A percentile compares a stretch with the other conserved stretches of the same genome.
These are phyloP conservation scores for Lachnellula cervina DNA, from an alignment of 2,329 filamentous ascomycete genomes.

Conservation along the genomic window DNA sequence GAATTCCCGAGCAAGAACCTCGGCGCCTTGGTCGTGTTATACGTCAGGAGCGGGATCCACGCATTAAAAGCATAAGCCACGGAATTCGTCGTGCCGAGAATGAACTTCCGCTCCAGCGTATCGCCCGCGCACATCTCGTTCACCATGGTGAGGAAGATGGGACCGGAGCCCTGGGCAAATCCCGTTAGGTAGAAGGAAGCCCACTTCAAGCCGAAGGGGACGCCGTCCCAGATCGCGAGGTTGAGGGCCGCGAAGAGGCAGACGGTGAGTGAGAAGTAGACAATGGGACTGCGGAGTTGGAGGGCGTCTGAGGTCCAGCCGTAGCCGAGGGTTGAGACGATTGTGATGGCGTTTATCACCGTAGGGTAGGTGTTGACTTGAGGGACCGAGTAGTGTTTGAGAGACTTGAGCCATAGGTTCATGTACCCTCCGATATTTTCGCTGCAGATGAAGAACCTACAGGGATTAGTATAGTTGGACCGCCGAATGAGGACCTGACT, in stretches of 20 bases:
- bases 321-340: constrained; percentile 26
- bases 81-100: constrained; percentile 25
- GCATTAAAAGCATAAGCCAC: constrained; percentile 28
- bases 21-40: constrained; percentile 24
- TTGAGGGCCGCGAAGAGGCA: constrained; percentile 27
- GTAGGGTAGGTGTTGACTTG: constrained; percentile 32
- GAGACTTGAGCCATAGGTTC: constrained; percentile 22
- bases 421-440: constrained; percentile 27
- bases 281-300: constrained; percentile 24
- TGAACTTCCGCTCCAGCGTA: constrained; percentile 23
- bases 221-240: constrained; percentile 26
- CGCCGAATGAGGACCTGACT: background rate
- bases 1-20: constrained; percentile 24
- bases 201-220: constrained; percentile 26
- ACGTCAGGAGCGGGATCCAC: constrained; percentile 26
- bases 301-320: constrained; percentile 29
- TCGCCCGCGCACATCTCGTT: constrained; percentile 24
- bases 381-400: constrained; percentile 25
- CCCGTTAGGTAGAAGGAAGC: constrained; percentile 26
- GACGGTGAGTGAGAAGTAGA: constrained; percentile 25
- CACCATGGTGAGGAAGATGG: constrained; percentile 27
- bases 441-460: constrained; percentile 27
- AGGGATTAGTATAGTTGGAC: background rate
- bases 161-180: constrained; percentile 25
- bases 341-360: constrained; percentile 26